phyloP scores from a whole-genome alignment of 2,329 filamentous ascomycete species.

The Ascochyta rabiei region DNA sequence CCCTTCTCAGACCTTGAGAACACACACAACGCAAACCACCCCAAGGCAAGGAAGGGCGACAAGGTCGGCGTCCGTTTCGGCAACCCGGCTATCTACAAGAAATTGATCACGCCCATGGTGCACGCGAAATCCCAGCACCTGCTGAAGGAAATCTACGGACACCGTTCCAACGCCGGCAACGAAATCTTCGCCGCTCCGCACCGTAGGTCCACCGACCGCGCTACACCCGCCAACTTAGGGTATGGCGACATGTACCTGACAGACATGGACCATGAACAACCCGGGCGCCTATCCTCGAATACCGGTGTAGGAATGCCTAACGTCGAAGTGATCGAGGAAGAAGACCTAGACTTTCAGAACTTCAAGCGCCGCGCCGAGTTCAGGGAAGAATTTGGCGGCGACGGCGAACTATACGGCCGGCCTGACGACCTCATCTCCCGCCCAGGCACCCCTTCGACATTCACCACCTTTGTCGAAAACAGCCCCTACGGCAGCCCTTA shows the following conservation, averaged over 20 bases:
- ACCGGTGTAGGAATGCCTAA: conserved; percentile 50
- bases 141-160: conserved; percentile 80
- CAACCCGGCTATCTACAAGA: conserved; percentile 85
- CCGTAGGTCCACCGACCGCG: conserved; percentile 36
- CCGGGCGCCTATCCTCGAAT: conserved; percentile 54
- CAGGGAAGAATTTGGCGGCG: conserved; percentile 79
- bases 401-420: conserved; percentile 63
- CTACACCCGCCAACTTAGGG: conserved; percentile 61
- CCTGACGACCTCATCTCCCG: conserved; percentile 61
- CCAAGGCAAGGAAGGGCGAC: conserved; percentile 54
- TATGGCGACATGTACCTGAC: conserved; percentile 83
- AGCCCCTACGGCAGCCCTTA: conserved; percentile 21
- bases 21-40: conserved; percentile 47
- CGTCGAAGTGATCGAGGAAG: conserved; percentile 88
- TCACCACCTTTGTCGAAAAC: conserved; percentile 33
- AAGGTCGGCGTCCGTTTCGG: conserved; percentile 79
- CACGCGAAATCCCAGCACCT: conserved; percentile 86
- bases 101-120: conserved; percentile 73
- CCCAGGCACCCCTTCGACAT: conserved; percentile 39
- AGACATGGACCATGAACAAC: conserved; percentile 69
- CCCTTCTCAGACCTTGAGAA: conserved; percentile 57
- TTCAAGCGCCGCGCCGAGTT: conserved; percentile 92
- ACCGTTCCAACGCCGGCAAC: conserved; percentile 68
- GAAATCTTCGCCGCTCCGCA: conserved; percentile 37
- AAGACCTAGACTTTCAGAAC: conserved; percentile 84